Evolutionary conservation across 192 early-diverging fungal species (phyloP), one percentile per base, ranked within the genome.

Genomic region (Lobulomyces angularis): DNA sequence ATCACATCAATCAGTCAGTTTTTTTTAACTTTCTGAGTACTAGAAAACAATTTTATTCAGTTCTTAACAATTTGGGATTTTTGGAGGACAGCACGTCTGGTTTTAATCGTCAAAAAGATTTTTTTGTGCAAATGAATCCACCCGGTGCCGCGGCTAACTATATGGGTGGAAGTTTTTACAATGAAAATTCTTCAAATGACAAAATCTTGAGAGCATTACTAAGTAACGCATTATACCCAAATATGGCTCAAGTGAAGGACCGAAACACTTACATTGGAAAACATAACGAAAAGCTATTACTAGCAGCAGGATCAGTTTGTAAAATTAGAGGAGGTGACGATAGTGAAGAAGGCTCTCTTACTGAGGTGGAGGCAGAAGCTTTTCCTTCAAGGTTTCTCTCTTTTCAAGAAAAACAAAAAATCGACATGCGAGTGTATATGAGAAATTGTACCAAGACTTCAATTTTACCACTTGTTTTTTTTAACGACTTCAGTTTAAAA

Each of bases 361-460:
- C 18, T n/a, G 40, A 27, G 1, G 21, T 51, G 25, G 37, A 29
- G 20, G 30, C 37, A 1, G 50, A 57, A 7, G 35, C 59, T 7
- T 14, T 59, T 1, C 65, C 65, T 5, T 36, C 56, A 3, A 61
- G 66, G 0, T 39, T 69, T 26, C 37, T 69, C 1, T 47, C 43
- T 29, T 69, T 53, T 43, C 66, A 69, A 31, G 66, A 69, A 17
- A 65, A 65, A 37, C 66, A 69, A 43, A 55, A 41, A 35, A 47
- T 69, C 2, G 66, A 69, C 27, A 50, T 41, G 26, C 41, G 27
- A 8, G 40, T 69, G 17, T 69, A 58, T 43, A 4, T 65, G 19
- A 57, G 66, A 3, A 41, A 55, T 24, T 58, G 61, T 0, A 65
- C 62, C 8, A 43, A 42, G 3, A 53, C 55, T n/a, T n/a, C n/a